These are phyloP conservation scores for Scheffersomyces coipomensis DNA, from an alignment of 805 yeast genomes.

Conservation along the genomic window DNA sequence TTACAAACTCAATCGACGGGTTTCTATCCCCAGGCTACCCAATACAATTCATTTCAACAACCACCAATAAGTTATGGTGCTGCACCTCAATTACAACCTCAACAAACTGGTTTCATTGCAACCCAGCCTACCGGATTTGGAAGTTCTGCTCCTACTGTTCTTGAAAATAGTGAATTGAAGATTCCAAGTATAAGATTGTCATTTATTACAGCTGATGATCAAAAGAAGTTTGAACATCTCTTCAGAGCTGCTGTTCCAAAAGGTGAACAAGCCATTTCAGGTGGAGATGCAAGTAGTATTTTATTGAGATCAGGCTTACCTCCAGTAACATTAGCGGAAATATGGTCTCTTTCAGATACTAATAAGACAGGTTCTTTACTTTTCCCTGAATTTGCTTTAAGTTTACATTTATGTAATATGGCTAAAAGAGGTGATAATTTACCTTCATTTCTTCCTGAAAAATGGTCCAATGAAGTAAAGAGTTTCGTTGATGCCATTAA, in stretches of 20 bases:
- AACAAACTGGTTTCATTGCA: conserved; percentile 36
- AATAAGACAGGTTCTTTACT: conserved; percentile 79
- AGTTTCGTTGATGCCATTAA: conserved; percentile 88
- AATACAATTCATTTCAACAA: conserved; percentile 13
- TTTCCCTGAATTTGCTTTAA: conserved; percentile 92
- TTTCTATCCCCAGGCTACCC: conserved; percentile 18
- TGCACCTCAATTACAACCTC: conserved; percentile 20
- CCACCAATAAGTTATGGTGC: conserved; percentile 17
- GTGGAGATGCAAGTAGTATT: conserved; percentile 75
- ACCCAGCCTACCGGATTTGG: conserved; percentile 48
- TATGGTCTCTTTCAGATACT: conserved; percentile 92
- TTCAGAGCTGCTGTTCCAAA: conserved; percentile 75
- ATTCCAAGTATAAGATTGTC: conserved; percentile 78
- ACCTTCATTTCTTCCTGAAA: conserved; percentile 70
- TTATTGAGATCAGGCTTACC: conserved; percentile 75
- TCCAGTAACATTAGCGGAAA: conserved; percentile 73
- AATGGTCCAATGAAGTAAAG: conserved; percentile 77
- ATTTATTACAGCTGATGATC: conserved; percentile 83
- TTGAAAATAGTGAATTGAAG: conserved; percentile 57
- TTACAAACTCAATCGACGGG: conserved; percentile 26
- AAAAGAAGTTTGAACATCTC: conserved; percentile 78
- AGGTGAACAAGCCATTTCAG: conserved; percentile 67
- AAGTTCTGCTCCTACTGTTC: conserved; percentile 24
- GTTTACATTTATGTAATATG: conserved; percentile 81
- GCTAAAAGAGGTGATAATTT: conserved; percentile 75